These are phyloP conservation scores for Pseudocercospora fuligena DNA, from an alignment of 2,329 filamentous ascomycete genomes.

Conservation along the genomic window DNA sequence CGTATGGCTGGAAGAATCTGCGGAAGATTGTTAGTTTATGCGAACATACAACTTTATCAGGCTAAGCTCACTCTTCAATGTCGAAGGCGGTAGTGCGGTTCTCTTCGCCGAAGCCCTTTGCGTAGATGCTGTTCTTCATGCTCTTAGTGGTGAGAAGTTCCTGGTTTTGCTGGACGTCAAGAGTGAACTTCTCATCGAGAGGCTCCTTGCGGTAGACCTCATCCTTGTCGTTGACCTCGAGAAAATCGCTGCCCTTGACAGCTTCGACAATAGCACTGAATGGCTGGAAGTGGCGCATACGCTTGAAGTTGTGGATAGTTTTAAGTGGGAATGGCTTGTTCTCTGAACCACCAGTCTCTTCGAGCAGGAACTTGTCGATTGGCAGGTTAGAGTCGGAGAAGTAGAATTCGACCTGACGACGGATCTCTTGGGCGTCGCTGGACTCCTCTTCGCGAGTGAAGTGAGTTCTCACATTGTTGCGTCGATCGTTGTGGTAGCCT, in stretches of 20 bases:
- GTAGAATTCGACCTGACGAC: constrained; percentile 95
- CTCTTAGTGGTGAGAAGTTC: constrained; percentile 66
- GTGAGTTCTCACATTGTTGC: constrained; percentile 33
- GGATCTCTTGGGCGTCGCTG: constrained; percentile 78
- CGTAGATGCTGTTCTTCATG: constrained; percentile 80
- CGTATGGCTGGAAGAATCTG: constrained; percentile 78
- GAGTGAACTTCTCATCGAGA: constrained; percentile 57
- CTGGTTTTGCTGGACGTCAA: constrained; percentile 58
- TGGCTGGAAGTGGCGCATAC: constrained; percentile 93
- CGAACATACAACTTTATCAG: neutral
- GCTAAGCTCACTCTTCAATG: constrained; percentile 66
- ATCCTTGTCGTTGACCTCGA: constrained; percentile 75
- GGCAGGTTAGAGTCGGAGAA: constrained; percentile 91
- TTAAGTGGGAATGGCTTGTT: constrained; percentile 83
- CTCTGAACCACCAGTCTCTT: constrained; percentile 73
- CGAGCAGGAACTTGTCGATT: constrained; percentile 85
- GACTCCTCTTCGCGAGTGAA: constrained; percentile 65
- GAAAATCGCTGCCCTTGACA: constrained; percentile 73
- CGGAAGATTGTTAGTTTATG: constrained; percentile 1
- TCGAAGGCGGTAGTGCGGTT: constrained; percentile 86
- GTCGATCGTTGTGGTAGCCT: constrained; percentile 22
- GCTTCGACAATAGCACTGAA: constrained; percentile 83
- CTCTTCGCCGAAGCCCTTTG: constrained; percentile 91
- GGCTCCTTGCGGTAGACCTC: constrained; percentile 78
- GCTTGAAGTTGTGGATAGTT: constrained; percentile 83